These are phyloP conservation scores for Ceratocystis destructans DNA, from an alignment of 2,329 filamentous ascomycete genomes.

Conservation along the genomic window DNA sequence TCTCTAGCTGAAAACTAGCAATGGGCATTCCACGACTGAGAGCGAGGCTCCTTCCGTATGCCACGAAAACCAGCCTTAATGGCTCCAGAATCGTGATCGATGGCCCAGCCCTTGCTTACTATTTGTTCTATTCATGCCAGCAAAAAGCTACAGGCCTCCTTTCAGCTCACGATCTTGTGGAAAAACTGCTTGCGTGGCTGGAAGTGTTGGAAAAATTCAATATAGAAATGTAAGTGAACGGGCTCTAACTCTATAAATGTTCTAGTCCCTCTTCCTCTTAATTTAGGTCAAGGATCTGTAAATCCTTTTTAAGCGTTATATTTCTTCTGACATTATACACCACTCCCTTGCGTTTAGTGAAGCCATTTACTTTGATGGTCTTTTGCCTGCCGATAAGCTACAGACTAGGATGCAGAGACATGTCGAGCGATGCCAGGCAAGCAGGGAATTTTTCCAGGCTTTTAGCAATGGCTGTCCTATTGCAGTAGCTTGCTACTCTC, in stretches of 20 bases:
- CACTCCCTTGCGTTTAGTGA: conserved; percentile 31
- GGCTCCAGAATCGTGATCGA: conserved; percentile 47
- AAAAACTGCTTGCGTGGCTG: conserved; percentile 48
- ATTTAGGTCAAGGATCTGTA: no score
- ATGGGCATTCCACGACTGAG: conserved; percentile 50
- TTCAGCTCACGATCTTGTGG: conserved; percentile 44
- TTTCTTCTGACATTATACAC: background rate
- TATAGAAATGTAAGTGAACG: conserved; percentile 44
- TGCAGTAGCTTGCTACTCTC: conserved; percentile 32
- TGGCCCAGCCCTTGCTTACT: conserved; percentile 65
- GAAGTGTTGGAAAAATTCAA: conserved; percentile 40
- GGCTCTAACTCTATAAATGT: background rate
- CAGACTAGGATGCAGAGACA: conserved; percentile 44
- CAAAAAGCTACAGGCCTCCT: conserved; percentile 25
- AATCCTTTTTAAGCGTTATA: no score
- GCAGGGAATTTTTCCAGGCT: conserved; percentile 23
- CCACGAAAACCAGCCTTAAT: conserved; percentile 30
- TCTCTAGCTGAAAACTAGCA: background rate
- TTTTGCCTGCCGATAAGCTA: conserved; percentile 55
- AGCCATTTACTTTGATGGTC: conserved; percentile 76
- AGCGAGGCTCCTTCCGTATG: conserved; percentile 39
- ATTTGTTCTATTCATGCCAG: conserved; percentile 6
- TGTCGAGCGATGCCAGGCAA: conserved; percentile 18
- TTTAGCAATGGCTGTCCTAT: conserved; percentile 13
- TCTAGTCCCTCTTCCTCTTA: conserved; percentile 20